Conservation (phyloP, 1,284 basidiomycete genomes). For the Cutaneotrichosporon dermatis region DNA sequence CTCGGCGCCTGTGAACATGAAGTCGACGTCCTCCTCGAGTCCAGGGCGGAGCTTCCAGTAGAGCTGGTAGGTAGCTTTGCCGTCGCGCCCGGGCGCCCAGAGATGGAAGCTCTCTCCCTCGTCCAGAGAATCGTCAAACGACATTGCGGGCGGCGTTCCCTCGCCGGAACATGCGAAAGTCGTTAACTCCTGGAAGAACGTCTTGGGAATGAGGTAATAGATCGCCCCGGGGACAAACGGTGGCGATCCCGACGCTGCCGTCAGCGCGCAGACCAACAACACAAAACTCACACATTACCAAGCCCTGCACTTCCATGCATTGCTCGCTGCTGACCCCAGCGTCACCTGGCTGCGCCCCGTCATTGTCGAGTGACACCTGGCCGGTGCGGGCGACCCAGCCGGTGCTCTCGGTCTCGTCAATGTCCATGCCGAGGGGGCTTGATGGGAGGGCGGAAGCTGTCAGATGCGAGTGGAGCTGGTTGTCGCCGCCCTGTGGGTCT, state of each 20-base stretch:
- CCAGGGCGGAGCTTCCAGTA: constrained; percentile 42
- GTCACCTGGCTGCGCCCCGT: not conserved
- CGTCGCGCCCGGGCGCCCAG: constrained; percentile 19
- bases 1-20: constrained; percentile 68
- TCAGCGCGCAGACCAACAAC: not conserved
- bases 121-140: constrained; percentile 26
- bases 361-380: constrained; percentile 33
- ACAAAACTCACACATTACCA: constrained; percentile 10
- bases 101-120: constrained; percentile 18
- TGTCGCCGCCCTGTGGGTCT: constrained; percentile 21
- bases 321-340: not conserved
- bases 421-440: constrained; percentile 25
- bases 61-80: constrained; percentile 1
- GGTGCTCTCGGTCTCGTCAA: constrained; percentile 16
- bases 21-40: constrained; percentile 65
- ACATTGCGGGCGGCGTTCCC: constrained; percentile 19
- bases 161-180: constrained; percentile 24
- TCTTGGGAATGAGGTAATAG: constrained; percentile 41
- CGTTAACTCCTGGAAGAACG: constrained; percentile 29
- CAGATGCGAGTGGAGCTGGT: not conserved
- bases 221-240: constrained; percentile 27
- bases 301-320: constrained; percentile 8
- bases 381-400: constrained; percentile 39
- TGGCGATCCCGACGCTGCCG: constrained; percentile 29
- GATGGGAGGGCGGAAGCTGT: constrained; percentile 11